Evolutionary conservation across 176 grass and related monocot genomes (phyloP).

Genomic region (Pontederia paniculata): DNA sequence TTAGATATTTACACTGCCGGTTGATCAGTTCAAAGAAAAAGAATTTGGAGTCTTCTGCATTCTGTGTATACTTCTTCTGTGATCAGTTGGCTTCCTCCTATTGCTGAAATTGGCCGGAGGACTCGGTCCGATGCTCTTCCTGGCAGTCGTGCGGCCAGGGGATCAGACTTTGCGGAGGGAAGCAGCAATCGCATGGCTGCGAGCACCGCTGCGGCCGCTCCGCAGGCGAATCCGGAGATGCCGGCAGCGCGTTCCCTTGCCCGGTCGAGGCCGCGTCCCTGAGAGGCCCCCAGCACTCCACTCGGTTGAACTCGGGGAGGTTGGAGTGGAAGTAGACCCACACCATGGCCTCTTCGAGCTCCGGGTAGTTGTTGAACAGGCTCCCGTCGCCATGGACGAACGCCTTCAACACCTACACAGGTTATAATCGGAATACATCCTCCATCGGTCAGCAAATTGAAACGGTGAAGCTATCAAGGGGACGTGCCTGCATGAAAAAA

Average conservation of each 20-base stretch:
- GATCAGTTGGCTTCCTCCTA: too few relatives aligned
- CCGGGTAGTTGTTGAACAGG: conserved; percentile 64
- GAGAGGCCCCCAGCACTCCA: conserved; percentile 91
- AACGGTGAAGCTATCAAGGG: too few relatives aligned
- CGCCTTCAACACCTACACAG: conserved; percentile 67
- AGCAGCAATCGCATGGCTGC: conserved; percentile 74
- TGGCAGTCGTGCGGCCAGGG: conserved; percentile 52
- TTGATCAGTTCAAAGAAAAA: too few relatives aligned
- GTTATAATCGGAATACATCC: too few relatives aligned
- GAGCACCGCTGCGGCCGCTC: conserved; percentile 21
- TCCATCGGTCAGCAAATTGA: too few relatives aligned
- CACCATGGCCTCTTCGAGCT: conserved; percentile 72
- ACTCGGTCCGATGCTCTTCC: not conserved
- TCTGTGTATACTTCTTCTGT: too few relatives aligned
- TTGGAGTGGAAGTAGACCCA: conserved; percentile 97
- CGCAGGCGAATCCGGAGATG: not conserved
- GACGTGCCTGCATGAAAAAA: too few relatives aligned
- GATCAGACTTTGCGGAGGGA: conserved; percentile 66
- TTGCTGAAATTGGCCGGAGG: not conserved
- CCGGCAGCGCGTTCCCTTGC: not conserved
- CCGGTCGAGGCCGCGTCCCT: conserved; percentile 37
- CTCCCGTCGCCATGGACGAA: conserved; percentile 75
- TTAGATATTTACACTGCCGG: too few relatives aligned
- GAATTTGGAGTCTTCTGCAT: too few relatives aligned
- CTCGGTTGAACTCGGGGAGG: conserved; percentile 53